Evolutionary conservation across 192 early-diverging fungal genomes (phyloP).

Genomic region (Coemansia sp.): DNA sequence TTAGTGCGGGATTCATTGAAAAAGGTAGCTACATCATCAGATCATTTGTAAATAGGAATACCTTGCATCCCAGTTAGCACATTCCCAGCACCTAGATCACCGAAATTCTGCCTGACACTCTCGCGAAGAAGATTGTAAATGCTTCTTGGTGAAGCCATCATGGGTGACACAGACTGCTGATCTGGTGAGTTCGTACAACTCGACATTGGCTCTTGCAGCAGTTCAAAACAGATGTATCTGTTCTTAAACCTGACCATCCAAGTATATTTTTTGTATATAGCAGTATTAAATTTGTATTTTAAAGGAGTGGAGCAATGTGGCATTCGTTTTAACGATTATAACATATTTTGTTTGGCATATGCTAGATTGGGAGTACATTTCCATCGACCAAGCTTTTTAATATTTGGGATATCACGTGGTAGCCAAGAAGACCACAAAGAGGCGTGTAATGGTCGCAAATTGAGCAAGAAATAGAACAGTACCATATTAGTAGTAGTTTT

Average conservation of each 20-base stretch:
- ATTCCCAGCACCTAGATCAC: slow-evolving; percentile 34
- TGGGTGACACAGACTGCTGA: not conserved
- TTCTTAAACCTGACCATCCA: slow-evolving; percentile 51
- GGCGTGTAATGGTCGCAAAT: too few species aligned
- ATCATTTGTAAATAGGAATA: not conserved
- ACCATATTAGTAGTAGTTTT: too few species aligned
- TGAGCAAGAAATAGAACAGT: too few species aligned
- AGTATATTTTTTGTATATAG: not conserved
- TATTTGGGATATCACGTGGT: not conserved
- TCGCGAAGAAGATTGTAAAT: slow-evolving; percentile 34
- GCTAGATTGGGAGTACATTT: not conserved
- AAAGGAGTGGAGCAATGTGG: not conserved
- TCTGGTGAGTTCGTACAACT: not conserved
- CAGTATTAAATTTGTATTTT: not conserved
- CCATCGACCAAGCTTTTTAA: not conserved
- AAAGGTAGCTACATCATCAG: not conserved
- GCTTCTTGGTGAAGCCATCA: not conserved
- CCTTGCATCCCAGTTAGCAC: slow-evolving; percentile 31
- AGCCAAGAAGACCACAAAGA: not conserved
- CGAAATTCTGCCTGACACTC: slow-evolving; percentile 35
- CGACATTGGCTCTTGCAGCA: slow-evolving; percentile 7
- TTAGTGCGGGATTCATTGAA: not conserved
- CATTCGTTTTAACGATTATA: too few species aligned
- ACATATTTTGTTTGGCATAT: not conserved
- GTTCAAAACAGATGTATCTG: slow-evolving; percentile 49